phyloP scores from a whole-genome alignment of 2,329 filamentous ascomycete species.

The Shiraia bambusicola region DNA sequence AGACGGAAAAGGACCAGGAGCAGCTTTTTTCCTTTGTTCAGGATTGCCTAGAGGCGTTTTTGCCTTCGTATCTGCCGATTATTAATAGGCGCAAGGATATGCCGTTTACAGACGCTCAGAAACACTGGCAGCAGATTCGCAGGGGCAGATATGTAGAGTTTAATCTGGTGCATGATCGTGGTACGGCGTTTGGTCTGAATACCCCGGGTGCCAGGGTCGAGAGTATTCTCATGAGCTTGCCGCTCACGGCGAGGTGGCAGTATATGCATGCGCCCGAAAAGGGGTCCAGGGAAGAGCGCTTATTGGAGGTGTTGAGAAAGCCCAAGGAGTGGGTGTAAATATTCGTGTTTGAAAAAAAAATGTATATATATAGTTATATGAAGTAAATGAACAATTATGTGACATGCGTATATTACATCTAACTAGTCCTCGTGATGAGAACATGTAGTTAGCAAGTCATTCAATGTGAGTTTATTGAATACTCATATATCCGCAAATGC shows the following conservation, averaged over 20 bases:
- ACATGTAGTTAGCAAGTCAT: too few relatives aligned
- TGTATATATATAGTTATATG: too few relatives aligned
- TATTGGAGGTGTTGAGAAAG: conserved; percentile 70
- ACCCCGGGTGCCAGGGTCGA: conserved; percentile 90
- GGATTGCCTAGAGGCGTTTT: conserved; percentile 80
- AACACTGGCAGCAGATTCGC: conserved; percentile 94
- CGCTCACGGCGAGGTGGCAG: conserved; percentile 87
- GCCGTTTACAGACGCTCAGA: conserved; percentile 82
- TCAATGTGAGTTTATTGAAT: too few relatives aligned
- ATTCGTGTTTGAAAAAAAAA: not conserved
- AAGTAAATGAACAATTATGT: too few relatives aligned
- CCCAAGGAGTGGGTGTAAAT: conserved; percentile 60
- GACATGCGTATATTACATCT: too few relatives aligned
- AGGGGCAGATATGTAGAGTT: conserved; percentile 98
- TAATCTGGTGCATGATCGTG: conserved; percentile 94
- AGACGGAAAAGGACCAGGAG: conserved; percentile 80
- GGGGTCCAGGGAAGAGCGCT: conserved; percentile 72
- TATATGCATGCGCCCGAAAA: conserved; percentile 90
- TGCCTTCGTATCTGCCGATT: conserved; percentile 89
- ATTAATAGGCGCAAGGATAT: conserved; percentile 86
- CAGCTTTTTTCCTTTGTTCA: conserved; percentile 87
- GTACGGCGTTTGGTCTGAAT: conserved; percentile 85
- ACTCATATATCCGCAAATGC: too few relatives aligned
- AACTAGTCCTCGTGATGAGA: too few relatives aligned
- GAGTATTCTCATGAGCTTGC: conserved; percentile 96